Evolutionary conservation across 352 stramenopile species (phyloP), one percentile per base, ranked within the genome.

Genomic region (Phytophthora pistaciae): DNA sequence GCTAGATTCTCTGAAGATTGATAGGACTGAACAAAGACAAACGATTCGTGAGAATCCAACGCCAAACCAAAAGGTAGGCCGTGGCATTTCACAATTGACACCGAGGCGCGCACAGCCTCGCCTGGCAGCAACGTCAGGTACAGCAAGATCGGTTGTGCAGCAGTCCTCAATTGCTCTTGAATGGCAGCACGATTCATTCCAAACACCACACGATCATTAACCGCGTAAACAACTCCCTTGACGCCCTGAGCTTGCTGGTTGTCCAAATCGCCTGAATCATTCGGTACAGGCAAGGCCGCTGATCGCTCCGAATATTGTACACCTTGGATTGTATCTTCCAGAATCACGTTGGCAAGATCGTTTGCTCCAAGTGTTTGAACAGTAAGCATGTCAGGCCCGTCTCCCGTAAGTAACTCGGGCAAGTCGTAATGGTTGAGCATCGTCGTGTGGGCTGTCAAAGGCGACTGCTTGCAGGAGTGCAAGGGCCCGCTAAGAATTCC

Each of bases 61-160:
- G 68, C 68, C 36, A 93, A 49, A 5, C 72, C 74, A 33, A 92
- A 65, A 8, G 72, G 71, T 27, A 91, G 55, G 20, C 56, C 62
- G 66, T 79, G 68, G 46, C 70, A 83, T 56, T 82, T 86, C 7
- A 92, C 75, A 66, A 95, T 92, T 57, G 87, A 92, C 16, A 91
- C 77, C 9, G 77, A 91, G 0, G 87, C 81, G 21, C 78, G 75
- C 18, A 93, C 56, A 50, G 83, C 87, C 27, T 87, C 80, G 10
- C 77, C 75, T 20, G 85, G 82, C 2, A 91, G 60, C 9, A 70
- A 73, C 3, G 75, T 82, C 54, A 88, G 63, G 59, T 87, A 89
- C 25, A 91, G 21, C 13, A 78, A 68, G 13, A 84, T 56, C 14
- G 82, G 80, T 14, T 83, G 56, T 29, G 72, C 62, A 31, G 77